phyloP scores from a whole-genome alignment of 1,284 basidiomycete species.

The Leccinum pachyderme region DNA sequence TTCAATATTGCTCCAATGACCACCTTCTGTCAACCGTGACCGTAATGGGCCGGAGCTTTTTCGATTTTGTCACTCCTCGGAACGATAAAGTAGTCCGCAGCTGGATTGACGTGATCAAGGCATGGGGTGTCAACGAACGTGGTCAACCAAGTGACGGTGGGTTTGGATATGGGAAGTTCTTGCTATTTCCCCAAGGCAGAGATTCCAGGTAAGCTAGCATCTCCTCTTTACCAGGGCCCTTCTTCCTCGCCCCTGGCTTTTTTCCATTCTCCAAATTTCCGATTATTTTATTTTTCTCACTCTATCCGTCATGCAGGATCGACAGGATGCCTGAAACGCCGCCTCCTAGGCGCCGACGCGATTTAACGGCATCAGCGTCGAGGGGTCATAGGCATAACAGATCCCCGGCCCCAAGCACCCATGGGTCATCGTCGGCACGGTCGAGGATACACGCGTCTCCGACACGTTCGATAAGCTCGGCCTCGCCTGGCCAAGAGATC shows the following conservation, averaged over 20 bases:
- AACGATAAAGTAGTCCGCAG: constrained; percentile 62
- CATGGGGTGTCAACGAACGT: constrained; percentile 76
- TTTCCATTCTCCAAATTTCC: neutral
- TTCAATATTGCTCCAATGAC: constrained; percentile 71
- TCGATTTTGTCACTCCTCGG: constrained; percentile 62
- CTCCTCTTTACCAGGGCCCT: neutral
- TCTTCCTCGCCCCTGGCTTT: neutral
- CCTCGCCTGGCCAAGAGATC: constrained; percentile 36
- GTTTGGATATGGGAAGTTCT: constrained; percentile 73
- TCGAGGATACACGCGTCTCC: constrained; percentile 11
- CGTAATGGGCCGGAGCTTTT: constrained; percentile 67
- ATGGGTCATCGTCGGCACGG: constrained; percentile 7
- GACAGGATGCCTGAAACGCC: constrained; percentile 23
- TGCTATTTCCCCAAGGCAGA: constrained; percentile 51
- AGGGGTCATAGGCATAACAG: constrained; percentile 11
- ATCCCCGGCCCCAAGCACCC: neutral
- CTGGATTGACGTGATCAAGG: constrained; percentile 73
- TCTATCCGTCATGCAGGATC: constrained; percentile 11
- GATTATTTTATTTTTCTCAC: constrained; percentile 3
- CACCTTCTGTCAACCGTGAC: constrained; percentile 54
- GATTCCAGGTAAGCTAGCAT: constrained; percentile 48
- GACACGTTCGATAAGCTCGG: neutral
- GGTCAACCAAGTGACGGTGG: constrained; percentile 78
- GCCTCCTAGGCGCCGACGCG: constrained; percentile 27
- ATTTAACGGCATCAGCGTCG: constrained; percentile 16